Base-by-base conservation (phyloP, 805 yeast species). In the Yarrowia porcina region DNA sequence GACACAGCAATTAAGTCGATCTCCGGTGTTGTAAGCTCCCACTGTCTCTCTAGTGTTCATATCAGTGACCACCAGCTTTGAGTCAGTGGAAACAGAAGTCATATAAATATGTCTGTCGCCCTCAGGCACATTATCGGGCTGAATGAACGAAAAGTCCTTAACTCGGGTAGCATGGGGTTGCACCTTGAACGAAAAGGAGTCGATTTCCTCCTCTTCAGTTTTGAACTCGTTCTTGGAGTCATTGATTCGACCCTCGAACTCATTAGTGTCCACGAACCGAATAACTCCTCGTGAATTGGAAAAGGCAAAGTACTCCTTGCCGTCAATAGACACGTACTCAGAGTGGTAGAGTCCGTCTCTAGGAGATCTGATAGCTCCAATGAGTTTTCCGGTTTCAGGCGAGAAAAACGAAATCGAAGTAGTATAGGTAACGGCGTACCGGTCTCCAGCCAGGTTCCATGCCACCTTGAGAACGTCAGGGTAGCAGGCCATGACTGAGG, bases 11-110 rank as follows among this genome's bases (percentile, higher is more conserved):
- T 90, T 93, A 66, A 94, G 80, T 70, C 99, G 81, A 75, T 94
- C 98, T 12, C 96, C 96, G 20, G 93, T 82, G 66, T 87, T 90
- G 72, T 91, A 93, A 3, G 90, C 94, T 0, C 97, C 97, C 23
- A 91, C 82, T 73, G 91, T 96, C 38, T 89, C 96, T 69, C 81
- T 80, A 1, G 77, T 69, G 0, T 75, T 72, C 71, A 87, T 76
- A 71, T 92, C 88, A 97, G 97, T 93, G 2, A 93, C 88, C 8
- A 94, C 96, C 60, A 93, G 87, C 69, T 83, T 88, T 25, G 98
- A 98, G 74, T 93, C 98, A 0, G 97, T 89, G 0, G 97, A 89
- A 12, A 91, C 89, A 2, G 96, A 87, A 0, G 89, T 81, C 70
- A 94, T 74, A 70, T 81, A 88, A 18, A 76, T 79, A 13, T 80